These are phyloP conservation scores for Blastobotrys americana DNA, from an alignment of 805 yeast species.

Conservation along the genomic window DNA sequence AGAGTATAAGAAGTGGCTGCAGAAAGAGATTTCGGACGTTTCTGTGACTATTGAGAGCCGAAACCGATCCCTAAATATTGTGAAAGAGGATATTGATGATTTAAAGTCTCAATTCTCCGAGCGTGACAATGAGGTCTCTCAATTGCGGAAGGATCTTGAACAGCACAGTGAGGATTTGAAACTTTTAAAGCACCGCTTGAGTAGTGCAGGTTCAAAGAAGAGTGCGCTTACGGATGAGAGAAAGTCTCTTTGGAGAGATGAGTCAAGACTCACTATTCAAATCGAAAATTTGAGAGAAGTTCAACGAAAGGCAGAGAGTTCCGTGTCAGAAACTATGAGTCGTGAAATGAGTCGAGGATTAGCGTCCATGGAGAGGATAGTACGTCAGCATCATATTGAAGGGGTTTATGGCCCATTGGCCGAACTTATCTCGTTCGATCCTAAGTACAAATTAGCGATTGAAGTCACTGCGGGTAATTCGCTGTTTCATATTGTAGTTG, in stretches of 20 bases:
- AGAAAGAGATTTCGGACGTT: slow-evolving; percentile 40
- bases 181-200: slow-evolving; percentile 13
- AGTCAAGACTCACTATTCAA: slow-evolving; percentile 54
- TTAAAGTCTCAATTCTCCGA: not conserved
- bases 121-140: not conserved
- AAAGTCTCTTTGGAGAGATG: slow-evolving; percentile 72
- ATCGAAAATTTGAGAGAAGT: slow-evolving; percentile 50
- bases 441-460: slow-evolving; percentile 75
- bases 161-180: slow-evolving; percentile 13
- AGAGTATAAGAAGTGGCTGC: slow-evolving; percentile 66
- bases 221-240: slow-evolving; percentile 52
- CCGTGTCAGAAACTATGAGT: slow-evolving; percentile 48
- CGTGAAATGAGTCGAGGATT: slow-evolving; percentile 42
- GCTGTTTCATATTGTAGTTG: slow-evolving; percentile 83
- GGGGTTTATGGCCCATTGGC: slow-evolving; percentile 75
- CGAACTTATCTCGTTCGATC: slow-evolving; percentile 72
- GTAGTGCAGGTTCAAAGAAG: slow-evolving; percentile 15
- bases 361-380: slow-evolving; percentile 57
- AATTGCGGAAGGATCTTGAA: not conserved
- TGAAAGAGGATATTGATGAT: slow-evolving; percentile 18
- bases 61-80: slow-evolving; percentile 24
- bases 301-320: slow-evolving; percentile 48
- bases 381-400: slow-evolving; percentile 48
- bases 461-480: slow-evolving; percentile 87
- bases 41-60: slow-evolving; percentile 29